Conservation (phyloP, 2,329 filamentous ascomycete species). For the Dactylonectria macrodidyma region DNA sequence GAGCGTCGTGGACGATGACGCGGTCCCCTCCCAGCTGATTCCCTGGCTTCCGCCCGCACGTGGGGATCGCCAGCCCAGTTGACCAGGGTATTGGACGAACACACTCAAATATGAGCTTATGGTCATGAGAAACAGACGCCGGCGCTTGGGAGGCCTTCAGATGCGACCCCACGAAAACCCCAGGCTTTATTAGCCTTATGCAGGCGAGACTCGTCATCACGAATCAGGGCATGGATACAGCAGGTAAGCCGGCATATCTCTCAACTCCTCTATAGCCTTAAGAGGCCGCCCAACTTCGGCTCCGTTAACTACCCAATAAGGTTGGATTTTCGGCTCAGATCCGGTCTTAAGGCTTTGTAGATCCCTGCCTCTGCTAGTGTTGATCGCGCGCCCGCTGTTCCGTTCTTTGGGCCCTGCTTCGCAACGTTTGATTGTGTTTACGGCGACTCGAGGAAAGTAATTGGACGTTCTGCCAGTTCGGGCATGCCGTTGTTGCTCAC, state of each 20-base stretch:
- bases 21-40: slow-evolving; percentile 26
- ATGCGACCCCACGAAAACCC: neutral
- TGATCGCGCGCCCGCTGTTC: too few relatives aligned
- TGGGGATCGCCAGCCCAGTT: slow-evolving; percentile 3
- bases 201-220: slow-evolving; percentile 13
- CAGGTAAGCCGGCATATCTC: neutral
- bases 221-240: neutral
- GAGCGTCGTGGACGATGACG: slow-evolving; percentile 38
- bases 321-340: neutral
- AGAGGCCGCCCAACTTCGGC: neutral
- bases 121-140: neutral
- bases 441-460: neutral
- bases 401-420: too few relatives aligned
- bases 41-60: slow-evolving; percentile 11
- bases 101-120: too few relatives aligned
- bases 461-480: neutral
- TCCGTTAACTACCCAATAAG: neutral
- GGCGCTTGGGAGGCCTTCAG: neutral
- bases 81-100: neutral
- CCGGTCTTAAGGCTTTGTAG: too few relatives aligned
- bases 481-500: neutral
- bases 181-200: neutral
- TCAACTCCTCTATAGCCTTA: too few relatives aligned
- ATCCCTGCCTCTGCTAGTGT: too few relatives aligned
- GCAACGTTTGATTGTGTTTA: too few relatives aligned